Percentiles rank a stretch among this genome's conserved stretches.
Conservation (phyloP, 192 early-diverging fungal species). For the Gigaspora rosea region DNA sequence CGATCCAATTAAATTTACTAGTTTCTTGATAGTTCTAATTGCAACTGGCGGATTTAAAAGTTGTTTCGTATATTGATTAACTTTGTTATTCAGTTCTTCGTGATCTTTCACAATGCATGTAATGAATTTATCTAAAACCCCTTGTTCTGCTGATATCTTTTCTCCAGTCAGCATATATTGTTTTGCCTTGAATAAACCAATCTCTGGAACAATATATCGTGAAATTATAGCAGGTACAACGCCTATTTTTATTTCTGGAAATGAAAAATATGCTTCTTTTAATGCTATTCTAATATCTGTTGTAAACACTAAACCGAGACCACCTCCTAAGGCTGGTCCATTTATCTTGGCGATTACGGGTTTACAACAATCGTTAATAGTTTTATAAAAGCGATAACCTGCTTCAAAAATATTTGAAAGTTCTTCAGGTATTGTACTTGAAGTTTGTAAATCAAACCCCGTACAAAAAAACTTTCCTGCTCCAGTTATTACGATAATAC, state of each 20-base stretch:
- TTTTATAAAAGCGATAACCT: conserved; percentile 46
- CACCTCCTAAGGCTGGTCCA: conserved; percentile 67
- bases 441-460: conserved; percentile 58
- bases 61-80: conserved; percentile 43
- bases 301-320: conserved; percentile 58
- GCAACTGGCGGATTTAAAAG: conserved; percentile 54
- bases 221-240: conserved; percentile 69
- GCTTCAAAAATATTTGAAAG: conserved; percentile 28
- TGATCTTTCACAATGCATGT: conserved; percentile 34
- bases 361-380: conserved; percentile 48
- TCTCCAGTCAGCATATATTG: conserved; percentile 61
- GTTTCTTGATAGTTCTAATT: conserved; percentile 48
- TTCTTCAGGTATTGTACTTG: not conserved
- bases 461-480: conserved; percentile 67
- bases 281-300: conserved; percentile 56
- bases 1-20: not conserved
- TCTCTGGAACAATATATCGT: conserved; percentile 59
- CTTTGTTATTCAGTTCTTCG: conserved; percentile 47
- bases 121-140: conserved; percentile 40
- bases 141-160: conserved; percentile 47
- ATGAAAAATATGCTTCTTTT: conserved; percentile 49
- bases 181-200: conserved; percentile 51
- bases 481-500: conserved; percentile 60
- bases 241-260: conserved; percentile 63
- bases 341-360: conserved; percentile 59